These are phyloP conservation scores for Allomyces macrogynus DNA, from an alignment of 192 early-diverging fungal genomes.

Conservation along the genomic window DNA sequence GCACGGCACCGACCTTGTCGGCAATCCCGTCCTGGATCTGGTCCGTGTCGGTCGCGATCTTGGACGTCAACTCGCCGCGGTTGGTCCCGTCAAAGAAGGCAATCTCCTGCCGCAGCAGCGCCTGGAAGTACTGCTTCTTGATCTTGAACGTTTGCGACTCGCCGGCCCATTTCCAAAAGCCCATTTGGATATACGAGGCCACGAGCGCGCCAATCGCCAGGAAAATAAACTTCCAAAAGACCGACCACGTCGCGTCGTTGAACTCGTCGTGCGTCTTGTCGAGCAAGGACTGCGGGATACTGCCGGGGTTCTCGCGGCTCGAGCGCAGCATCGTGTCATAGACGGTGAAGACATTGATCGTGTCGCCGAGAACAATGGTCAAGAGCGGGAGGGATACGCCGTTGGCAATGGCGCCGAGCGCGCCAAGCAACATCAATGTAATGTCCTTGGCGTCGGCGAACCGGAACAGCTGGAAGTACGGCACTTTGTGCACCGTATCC, in stretches of 20 bases:
- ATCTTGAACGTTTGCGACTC: conserved; percentile 10
- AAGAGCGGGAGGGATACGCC: conserved; percentile 14
- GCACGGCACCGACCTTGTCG: conserved; percentile 23
- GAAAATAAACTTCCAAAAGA: conserved; percentile 10
- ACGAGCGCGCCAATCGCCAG: conserved; percentile 9
- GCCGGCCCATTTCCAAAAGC: conserved; percentile 11
- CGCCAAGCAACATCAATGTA: conserved; percentile 7
- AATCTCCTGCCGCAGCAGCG: conserved; percentile 19
- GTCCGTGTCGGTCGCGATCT: conserved; percentile 22
- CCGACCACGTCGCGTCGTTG: not conserved
- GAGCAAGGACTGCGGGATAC: not conserved
- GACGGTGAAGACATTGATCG: conserved; percentile 5
- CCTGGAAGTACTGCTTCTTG: conserved; percentile 12
- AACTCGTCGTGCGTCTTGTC: conserved; percentile 7
- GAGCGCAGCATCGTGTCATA: conserved; percentile 7
- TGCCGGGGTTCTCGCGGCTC: not conserved
- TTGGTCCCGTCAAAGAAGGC: conserved; percentile 22
- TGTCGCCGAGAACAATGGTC: conserved; percentile 15
- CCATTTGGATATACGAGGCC: not conserved
- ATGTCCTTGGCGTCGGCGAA: conserved; percentile 8
- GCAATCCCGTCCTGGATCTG: conserved; percentile 27
- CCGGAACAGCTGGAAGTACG: conserved; percentile 5
- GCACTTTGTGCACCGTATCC: not conserved
- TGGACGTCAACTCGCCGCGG: conserved; percentile 22
- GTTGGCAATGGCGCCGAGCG: conserved; percentile 6